Evolutionary conservation across 2,329 filamentous ascomycete genomes (phyloP), one percentile per base, ranked within the genome.

Genomic region (Biscogniauxia sp.): DNA sequence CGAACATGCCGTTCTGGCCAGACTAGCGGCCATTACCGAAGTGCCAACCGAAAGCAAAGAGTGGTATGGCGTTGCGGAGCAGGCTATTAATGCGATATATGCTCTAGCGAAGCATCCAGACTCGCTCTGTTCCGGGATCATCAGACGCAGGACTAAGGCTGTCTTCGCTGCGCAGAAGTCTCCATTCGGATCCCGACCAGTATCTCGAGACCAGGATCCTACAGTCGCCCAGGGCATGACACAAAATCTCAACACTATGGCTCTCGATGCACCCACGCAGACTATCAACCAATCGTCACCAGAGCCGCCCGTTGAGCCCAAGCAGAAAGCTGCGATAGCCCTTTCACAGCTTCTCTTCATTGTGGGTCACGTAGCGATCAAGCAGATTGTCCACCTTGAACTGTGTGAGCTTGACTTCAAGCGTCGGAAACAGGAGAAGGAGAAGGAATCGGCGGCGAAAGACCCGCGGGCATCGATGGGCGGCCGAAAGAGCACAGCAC

Each of bases 331-430:
- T 4, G 88, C 92, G 1, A 83, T 93, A 53, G 88, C 86, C 0
- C 81, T 99, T 1, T 97, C 95, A 0, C 95, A 98, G 70, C 83
- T 99, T 1, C 82, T 99, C 0, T 98, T 98, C 73, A 90, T 97
- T 41, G 94, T 98, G 28, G 95, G 95, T 0, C 95, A 99, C 72
- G 91, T 98, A 54, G 95, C 95, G 15, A 95, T 99, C 73, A 99
- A 99, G 78, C 96, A 99, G 73, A 99, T 99, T 68, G 96, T 99
- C 0, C 95, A 99, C 74, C 85, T 99, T 11, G 95, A 99, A 70
- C 83, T 98, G n/a, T 97, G 93, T 74, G 95, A 99, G 73, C 87
- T 95, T 55, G 95, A 99, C 75, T 99, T 99, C 77, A 99, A 99
- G 80, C 90, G 94, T 57, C 86, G 94, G 66, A 99, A 99, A 80